Conservation (phyloP, 1,139 yeast species). For the Yamadazyma songkhlaensis region DNA sequence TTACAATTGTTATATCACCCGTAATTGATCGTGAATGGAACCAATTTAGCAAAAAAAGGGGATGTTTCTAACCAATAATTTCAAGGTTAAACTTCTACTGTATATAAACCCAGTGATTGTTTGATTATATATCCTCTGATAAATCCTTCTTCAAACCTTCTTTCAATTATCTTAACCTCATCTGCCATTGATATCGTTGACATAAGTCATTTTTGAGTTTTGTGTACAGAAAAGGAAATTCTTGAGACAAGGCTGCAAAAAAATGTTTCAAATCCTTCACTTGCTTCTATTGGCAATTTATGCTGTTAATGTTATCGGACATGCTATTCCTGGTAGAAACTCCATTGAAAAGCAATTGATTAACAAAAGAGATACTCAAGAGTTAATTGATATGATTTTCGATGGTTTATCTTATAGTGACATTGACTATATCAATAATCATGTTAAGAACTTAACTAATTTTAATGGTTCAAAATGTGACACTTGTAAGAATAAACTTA, state of each 20-base stretch:
- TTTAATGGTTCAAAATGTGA: constrained; percentile 34
- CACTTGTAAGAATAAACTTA: constrained; percentile 34
- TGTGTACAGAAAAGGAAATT: constrained; percentile 3
- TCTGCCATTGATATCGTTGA: no score
- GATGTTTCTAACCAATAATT: no score
- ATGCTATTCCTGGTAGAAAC: constrained; percentile 20
- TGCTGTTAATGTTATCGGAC: constrained; percentile 11
- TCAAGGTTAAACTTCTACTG: no score
- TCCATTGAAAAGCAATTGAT: constrained; percentile 17
- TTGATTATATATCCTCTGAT: no score
- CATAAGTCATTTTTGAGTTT: no score
- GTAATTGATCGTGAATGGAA: no score
- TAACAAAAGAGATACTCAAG: constrained; percentile 15
- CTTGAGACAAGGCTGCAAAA: constrained; percentile 3
- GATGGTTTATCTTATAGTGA: constrained; percentile 24
- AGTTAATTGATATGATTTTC: constrained; percentile 24
- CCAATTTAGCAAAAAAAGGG: no score
- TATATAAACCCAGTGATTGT: no score
- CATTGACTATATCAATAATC: constrained; percentile 29
- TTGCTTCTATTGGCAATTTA: background rate
- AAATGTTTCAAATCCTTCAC: background rate
- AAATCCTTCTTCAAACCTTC: no score
- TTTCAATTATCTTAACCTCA: no score
- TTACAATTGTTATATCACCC: no score
- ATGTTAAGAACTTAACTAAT: constrained; percentile 23